Percentiles rank a stretch among this genome's conserved stretches.
phyloP scores from a whole-genome alignment of 2,329 filamentous ascomycete species.

The Leptographium procerum region DNA sequence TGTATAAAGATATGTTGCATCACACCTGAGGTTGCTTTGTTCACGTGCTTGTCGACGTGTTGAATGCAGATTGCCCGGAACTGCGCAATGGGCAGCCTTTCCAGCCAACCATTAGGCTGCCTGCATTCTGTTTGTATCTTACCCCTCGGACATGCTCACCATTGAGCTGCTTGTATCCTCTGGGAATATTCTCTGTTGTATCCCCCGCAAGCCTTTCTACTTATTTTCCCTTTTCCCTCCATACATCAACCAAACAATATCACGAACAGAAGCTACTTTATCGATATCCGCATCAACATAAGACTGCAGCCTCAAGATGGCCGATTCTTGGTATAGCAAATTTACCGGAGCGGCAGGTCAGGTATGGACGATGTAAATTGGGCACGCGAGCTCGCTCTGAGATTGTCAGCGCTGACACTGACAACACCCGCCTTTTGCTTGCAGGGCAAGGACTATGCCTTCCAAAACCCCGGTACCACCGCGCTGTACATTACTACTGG shows the following conservation, averaged over 20 bases:
- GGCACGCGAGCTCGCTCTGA: too few relatives aligned
- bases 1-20: too few relatives aligned
- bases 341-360: too few relatives aligned
- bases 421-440: not conserved
- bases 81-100: not conserved
- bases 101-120: not conserved
- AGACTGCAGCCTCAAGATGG: not conserved
- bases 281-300: not conserved
- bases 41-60: not conserved
- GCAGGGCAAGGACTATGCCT: not conserved
- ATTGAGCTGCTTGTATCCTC: not conserved
- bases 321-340: not conserved
- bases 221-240: not conserved
- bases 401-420: too few relatives aligned
- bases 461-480: not conserved
- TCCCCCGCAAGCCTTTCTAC: too few relatives aligned
- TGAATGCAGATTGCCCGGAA: not conserved
- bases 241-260: not conserved
- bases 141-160: not conserved
- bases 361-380: too few relatives aligned
- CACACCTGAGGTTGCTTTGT: too few relatives aligned
- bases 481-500: not conserved
- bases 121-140: not conserved
- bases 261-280: not conserved
- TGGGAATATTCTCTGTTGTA: too few relatives aligned